These are phyloP conservation scores for Dendrostoma leiphaemia DNA, from an alignment of 2,329 filamentous ascomycete genomes.

Conservation along the genomic window DNA sequence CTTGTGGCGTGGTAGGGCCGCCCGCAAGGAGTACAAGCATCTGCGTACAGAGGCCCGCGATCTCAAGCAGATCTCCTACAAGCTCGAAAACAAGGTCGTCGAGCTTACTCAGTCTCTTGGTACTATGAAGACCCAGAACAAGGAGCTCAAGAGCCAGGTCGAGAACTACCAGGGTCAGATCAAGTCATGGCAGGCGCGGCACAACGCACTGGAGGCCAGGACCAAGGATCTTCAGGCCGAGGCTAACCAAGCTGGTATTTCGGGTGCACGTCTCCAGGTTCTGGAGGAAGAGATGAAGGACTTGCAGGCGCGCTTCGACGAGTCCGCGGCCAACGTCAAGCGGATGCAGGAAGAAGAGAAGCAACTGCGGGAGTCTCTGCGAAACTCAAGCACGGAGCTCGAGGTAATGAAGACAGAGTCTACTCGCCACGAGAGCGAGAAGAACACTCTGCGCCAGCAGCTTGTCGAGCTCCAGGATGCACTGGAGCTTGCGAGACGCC, in stretches of 20 bases:
- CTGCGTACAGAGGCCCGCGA: conserved; percentile 94
- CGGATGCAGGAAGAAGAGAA: conserved; percentile 93
- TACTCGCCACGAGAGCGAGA: conserved; percentile 78
- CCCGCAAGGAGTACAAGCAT: conserved; percentile 82
- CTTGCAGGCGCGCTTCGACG: conserved; percentile 83
- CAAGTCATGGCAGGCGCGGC: conserved; percentile 91
- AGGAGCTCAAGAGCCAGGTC: conserved; percentile 79
- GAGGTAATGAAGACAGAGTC: conserved; percentile 75
- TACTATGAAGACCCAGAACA: conserved; percentile 92
- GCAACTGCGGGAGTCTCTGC: conserved; percentile 77
- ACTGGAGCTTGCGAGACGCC: conserved; percentile 80
- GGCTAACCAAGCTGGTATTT: conserved; percentile 96
- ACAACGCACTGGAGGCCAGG: conserved; percentile 84
- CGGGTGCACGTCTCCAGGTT: conserved; percentile 81
- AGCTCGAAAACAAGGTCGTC: conserved; percentile 98
- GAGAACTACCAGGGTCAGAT: conserved; percentile 96
- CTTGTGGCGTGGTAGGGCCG: conserved; percentile 82
- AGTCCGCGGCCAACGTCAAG: conserved; percentile 87
- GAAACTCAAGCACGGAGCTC: conserved; percentile 75
- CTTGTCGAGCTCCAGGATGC: conserved; percentile 89
- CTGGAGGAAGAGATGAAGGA: conserved; percentile 97
- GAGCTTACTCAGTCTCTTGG: conserved; percentile 94
- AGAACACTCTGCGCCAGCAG: conserved; percentile 80
- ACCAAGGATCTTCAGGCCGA: conserved; percentile 94
- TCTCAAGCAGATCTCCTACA: conserved; percentile 99